Evolutionary conservation across 148 eudicot genomes (phyloP).

Genomic region (Agrostemma githago): DNA sequence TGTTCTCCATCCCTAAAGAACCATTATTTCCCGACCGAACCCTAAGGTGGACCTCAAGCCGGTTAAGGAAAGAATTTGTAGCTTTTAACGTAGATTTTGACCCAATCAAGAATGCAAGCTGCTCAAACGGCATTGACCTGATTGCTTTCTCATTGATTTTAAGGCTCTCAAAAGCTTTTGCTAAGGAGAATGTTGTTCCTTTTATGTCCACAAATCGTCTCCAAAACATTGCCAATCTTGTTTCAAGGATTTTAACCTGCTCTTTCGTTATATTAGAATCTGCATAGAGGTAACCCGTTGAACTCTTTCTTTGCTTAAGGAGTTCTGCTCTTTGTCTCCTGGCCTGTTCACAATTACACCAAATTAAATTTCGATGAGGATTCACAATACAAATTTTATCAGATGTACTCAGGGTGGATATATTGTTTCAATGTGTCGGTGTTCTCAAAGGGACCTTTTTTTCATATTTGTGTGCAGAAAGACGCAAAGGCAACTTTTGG

Average conservation of each 20-base stretch:
- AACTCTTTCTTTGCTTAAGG: conserved; percentile 57
- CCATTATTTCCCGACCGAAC: conserved; percentile 29
- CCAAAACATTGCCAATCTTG: conserved; percentile 78
- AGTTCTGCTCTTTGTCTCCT: conserved; percentile 83
- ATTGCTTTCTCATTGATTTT: conserved; percentile 51
- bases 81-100: conserved; percentile 50
- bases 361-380: neutral
- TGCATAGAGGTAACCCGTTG: conserved; percentile 27
- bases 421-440: no score
- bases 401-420: no score
- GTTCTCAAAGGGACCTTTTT: neutral
- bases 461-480: neutral
- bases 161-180: conserved; percentile 47
- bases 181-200: conserved; percentile 64
- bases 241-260: conserved; percentile 59
- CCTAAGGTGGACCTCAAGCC: conserved; percentile 63
- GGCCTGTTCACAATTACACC: conserved; percentile 44
- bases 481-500: neutral
- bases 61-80: conserved; percentile 64
- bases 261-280: conserved; percentile 37
- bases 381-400: neutral
- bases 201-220: conserved; percentile 46
- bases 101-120: conserved; percentile 70
- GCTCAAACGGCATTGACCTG: conserved; percentile 80
- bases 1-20: conserved; percentile 50